Base-by-base conservation (phyloP, 768 basidiomycete species). In the Pleurotus cornucopiae region DNA sequence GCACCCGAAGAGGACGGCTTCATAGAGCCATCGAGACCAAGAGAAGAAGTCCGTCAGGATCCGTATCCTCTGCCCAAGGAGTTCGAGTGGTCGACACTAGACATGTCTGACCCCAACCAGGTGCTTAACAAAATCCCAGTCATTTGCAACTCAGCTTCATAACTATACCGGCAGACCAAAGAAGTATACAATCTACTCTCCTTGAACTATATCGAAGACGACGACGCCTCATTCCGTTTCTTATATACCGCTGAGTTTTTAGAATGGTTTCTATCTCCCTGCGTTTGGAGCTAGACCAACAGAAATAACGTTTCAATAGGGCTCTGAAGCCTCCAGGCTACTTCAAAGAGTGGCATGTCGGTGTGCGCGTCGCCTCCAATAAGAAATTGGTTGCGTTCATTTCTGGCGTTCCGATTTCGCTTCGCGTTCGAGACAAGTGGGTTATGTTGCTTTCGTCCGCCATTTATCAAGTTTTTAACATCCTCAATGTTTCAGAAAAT, bases 331-430 rank as follows among this genome's bases (percentile, higher is more conserved):
- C 95, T 26, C 97, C 97, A 21, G 95, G 94, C 1, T 98, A 94
- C 68, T 75, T 83, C 64, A 86, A 86, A 60, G 92, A 96, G 68
- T 98, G 97, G 97, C 95, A 98, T 67, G 72, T 98, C 56, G 97
- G 95, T 30, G 94, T 99, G 16, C 86, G 97, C 20, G 94, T 96
- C 4, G 81, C 84, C 16, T 86, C 90, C 9, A 97, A 88, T 63
- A 89, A 89, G 69, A 98, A 94, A 69, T 81, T 99, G 1, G 94
- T 99, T 16, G 97, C 92, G 2, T 99, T 98, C 69, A 98, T 99
- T 60, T 89, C 92, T 14, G 97, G 94, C 40, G 84, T 98, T 20
- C 94, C 95, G 3, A 77, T 98, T 57, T 83, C 81, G 5, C 72
- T 98, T 9, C 86, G 89, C n/a, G 89, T 97, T 6, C 87, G 95